A percentile compares a stretch with the other conserved stretches of the same genome.
These are phyloP conservation scores for Daldinia vernicosa DNA, from an alignment of 495 filamentous ascomycete species.

Conservation along the genomic window DNA sequence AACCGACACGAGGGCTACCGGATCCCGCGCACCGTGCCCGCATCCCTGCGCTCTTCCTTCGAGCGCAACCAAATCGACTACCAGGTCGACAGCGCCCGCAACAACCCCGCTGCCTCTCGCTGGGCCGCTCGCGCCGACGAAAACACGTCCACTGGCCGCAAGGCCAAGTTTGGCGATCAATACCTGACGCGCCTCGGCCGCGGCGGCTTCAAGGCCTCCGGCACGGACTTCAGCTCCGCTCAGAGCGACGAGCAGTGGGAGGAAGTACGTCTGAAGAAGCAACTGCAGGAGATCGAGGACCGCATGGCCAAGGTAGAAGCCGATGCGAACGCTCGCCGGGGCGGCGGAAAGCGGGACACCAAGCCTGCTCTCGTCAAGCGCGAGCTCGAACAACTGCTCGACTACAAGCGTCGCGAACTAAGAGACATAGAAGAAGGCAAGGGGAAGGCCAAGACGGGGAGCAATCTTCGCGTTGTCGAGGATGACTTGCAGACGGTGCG, in stretches of 20 bases:
- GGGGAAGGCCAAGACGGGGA: slow-evolving; percentile 67
- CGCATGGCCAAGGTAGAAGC: slow-evolving; percentile 81
- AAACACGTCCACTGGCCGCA: slow-evolving; percentile 80
- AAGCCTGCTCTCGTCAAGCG: slow-evolving; percentile 89
- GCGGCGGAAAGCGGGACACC: slow-evolving; percentile 67
- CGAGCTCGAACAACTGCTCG: slow-evolving; percentile 88
- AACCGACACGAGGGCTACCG: slow-evolving; percentile 93
- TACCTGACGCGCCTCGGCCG: slow-evolving; percentile 88
- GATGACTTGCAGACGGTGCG: slow-evolving; percentile 79
- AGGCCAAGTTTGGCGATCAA: slow-evolving; percentile 95
- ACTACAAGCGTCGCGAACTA: slow-evolving; percentile 76
- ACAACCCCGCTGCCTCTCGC: slow-evolving; percentile 61
- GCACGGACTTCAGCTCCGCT: slow-evolving; percentile 81
- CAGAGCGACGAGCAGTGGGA: slow-evolving; percentile 91
- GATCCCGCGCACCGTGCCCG: slow-evolving; percentile 91
- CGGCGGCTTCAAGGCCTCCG: slow-evolving; percentile 78
- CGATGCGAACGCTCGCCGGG: slow-evolving; percentile 61
- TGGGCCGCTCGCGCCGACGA: slow-evolving; percentile 77
- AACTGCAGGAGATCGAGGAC: slow-evolving; percentile 84
- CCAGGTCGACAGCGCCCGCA: slow-evolving; percentile 77
- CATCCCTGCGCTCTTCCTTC: slow-evolving; percentile 88
- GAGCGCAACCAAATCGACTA: slow-evolving; percentile 96
- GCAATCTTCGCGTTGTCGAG: slow-evolving; percentile 66
- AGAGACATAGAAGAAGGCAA: slow-evolving; percentile 79
- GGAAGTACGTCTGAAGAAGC: slow-evolving; percentile 91